phyloP scores from a whole-genome alignment of 2,329 filamentous ascomycete genomes.

The Trichoderma asperellum region DNA sequence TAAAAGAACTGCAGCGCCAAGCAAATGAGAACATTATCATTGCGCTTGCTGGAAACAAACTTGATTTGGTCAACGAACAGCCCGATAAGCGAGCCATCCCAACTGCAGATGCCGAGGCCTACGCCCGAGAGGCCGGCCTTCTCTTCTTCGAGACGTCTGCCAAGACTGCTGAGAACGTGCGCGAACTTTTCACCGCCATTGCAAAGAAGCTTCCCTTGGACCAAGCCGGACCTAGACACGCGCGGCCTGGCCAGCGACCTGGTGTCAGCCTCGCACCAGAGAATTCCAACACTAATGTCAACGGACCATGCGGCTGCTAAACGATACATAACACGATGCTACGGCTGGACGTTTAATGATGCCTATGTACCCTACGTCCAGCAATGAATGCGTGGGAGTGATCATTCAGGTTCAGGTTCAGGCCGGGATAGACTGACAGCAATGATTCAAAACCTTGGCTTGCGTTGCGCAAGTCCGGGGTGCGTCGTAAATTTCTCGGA shows the following conservation, averaged over 20 bases:
- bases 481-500: slow-evolving; percentile 46
- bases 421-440: slow-evolving; percentile 37
- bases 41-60: slow-evolving; percentile 94
- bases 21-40: slow-evolving; percentile 99
- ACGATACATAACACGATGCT: slow-evolving; percentile 25
- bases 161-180: slow-evolving; percentile 95
- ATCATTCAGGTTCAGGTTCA: slow-evolving; percentile 34
- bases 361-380: slow-evolving; percentile 30
- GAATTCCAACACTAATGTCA: slow-evolving; percentile 60
- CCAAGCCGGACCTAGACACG: slow-evolving; percentile 88
- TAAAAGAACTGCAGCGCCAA: slow-evolving; percentile 97
- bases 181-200: slow-evolving; percentile 94
- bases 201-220: slow-evolving; percentile 97
- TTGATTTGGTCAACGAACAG: slow-evolving; percentile 91
- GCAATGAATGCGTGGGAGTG: slow-evolving; percentile 34
- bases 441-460: slow-evolving; percentile 34
- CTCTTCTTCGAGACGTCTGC: slow-evolving; percentile 99
- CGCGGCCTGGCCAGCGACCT: slow-evolving; percentile 66
- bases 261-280: slow-evolving; percentile 62
- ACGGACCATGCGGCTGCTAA: slow-evolving; percentile 62
- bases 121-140: slow-evolving; percentile 88
- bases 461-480: slow-evolving; percentile 37
- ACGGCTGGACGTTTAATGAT: slow-evolving; percentile 28
- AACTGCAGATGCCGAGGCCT: slow-evolving; percentile 89
- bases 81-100: slow-evolving; percentile 94